Evolutionary conservation across 352 stramenopile species (phyloP).

Genomic region (Globisporangium carolinianum): DNA sequence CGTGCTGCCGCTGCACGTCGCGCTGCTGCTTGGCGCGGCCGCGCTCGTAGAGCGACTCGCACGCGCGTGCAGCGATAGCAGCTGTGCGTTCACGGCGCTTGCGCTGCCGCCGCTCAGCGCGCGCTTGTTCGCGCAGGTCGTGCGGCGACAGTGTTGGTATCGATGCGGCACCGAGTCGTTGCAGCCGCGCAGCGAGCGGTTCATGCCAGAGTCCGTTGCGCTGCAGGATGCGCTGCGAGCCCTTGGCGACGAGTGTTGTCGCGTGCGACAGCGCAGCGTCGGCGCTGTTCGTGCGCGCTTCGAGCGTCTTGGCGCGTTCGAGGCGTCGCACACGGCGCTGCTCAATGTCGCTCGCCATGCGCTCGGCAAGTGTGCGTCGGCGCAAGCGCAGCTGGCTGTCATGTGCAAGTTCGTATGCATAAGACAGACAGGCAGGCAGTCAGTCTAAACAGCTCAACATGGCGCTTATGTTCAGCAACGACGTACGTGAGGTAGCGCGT

Average conservation of each 20-base stretch:
- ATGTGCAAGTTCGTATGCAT: too few relatives aligned
- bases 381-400: neutral
- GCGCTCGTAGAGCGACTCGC: slow-evolving; percentile 45
- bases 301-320: slow-evolving; percentile 18
- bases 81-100: slow-evolving; percentile 12
- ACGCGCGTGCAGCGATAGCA: slow-evolving; percentile 22
- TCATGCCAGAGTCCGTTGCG: slow-evolving; percentile 46
- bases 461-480: neutral
- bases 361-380: slow-evolving; percentile 10
- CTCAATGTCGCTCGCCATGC: slow-evolving; percentile 44
- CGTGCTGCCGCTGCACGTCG: slow-evolving; percentile 19
- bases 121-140: slow-evolving; percentile 5
- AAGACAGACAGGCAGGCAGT: too few relatives aligned
- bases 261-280: slow-evolving; percentile 1
- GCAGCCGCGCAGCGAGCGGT: slow-evolving; percentile 22
- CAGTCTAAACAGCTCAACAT: neutral
- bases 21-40: slow-evolving; percentile 31
- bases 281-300: slow-evolving; percentile 13
- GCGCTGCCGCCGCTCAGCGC: neutral
- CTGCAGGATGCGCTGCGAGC: slow-evolving; percentile 44
- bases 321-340: slow-evolving; percentile 20
- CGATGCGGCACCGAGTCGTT: slow-evolving; percentile 17
- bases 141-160: neutral
- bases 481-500: slow-evolving; percentile 11
- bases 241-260: slow-evolving; percentile 36